Conservation (phyloP, 495 filamentous ascomycete genomes). For the Penicillium angulare region DNA sequence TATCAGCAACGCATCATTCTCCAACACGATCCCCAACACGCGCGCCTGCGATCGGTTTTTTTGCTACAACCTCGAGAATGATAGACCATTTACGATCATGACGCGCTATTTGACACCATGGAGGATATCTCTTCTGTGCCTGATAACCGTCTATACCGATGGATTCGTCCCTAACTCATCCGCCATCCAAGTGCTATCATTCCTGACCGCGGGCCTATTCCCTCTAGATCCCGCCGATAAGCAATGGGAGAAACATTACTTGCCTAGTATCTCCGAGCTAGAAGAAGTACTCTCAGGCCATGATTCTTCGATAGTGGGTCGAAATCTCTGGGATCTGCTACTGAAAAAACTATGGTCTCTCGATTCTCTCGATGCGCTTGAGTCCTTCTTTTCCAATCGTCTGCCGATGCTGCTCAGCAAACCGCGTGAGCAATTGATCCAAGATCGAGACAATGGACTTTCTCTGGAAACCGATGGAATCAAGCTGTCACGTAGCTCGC, state of each 20-base stretch:
- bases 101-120: constrained; percentile 80
- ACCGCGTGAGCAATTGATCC: constrained; percentile 52
- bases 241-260: constrained; percentile 43
- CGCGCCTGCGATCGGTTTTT: constrained; percentile 12
- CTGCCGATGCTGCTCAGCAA: constrained; percentile 58
- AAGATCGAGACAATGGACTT: constrained; percentile 51
- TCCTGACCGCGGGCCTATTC: constrained; percentile 73
- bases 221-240: constrained; percentile 41
- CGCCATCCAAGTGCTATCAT: constrained; percentile 80
- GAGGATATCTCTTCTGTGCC: constrained; percentile 76
- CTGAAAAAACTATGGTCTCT: constrained; percentile 82
- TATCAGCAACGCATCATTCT: constrained; percentile 6
- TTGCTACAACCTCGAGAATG: neutral
- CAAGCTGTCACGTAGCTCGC: constrained; percentile 65
- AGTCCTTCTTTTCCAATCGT: constrained; percentile 59
- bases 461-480: constrained; percentile 42
- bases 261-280: constrained; percentile 64
- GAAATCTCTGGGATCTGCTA: constrained; percentile 80
- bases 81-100: constrained; percentile 48
- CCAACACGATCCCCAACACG: constrained; percentile 5
- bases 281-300: constrained; percentile 60
- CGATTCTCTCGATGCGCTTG: constrained; percentile 73
- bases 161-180: constrained; percentile 69
- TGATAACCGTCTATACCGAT: constrained; percentile 78
- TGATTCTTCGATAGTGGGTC: constrained; percentile 69